Evolutionary conservation across 139 green algal species (phyloP).

Genomic region (Desmodesmus armatus): DNA sequence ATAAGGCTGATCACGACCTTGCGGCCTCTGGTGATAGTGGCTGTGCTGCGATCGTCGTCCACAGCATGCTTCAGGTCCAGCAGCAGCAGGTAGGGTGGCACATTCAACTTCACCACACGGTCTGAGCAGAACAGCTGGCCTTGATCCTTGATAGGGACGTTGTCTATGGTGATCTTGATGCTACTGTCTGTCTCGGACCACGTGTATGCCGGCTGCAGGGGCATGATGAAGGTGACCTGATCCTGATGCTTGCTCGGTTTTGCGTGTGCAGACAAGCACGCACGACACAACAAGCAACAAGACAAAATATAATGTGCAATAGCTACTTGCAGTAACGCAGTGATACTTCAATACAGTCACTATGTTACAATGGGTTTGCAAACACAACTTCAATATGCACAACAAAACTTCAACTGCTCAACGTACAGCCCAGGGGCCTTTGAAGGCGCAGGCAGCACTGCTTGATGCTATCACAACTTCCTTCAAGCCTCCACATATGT

Average conservation of each 20-base stretch:
- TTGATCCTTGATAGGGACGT: constrained; percentile 52
- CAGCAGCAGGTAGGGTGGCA: constrained; percentile 70
- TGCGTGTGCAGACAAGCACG: too few relatives aligned
- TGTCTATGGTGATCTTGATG: constrained; percentile 59
- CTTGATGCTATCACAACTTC: too few relatives aligned
- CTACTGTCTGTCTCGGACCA: constrained; percentile 63
- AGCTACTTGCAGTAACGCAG: too few relatives aligned
- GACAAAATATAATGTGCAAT: too few relatives aligned
- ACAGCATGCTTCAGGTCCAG: constrained; percentile 68
- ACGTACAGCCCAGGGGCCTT: too few relatives aligned
- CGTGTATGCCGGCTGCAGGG: constrained; percentile 61
- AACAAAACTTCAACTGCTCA: too few relatives aligned
- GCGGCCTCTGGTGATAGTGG: constrained; percentile 44
- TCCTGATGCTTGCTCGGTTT: background rate
- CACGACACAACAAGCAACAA: too few relatives aligned
- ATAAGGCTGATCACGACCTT: constrained; percentile 49
- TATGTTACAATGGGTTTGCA: too few relatives aligned
- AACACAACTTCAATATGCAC: too few relatives aligned
- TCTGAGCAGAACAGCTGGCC: constrained; percentile 69
- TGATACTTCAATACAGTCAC: too few relatives aligned
- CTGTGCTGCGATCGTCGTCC: constrained; percentile 55
- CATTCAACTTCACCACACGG: constrained; percentile 74
- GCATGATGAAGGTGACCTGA: constrained; percentile 65
- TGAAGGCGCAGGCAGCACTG: too few relatives aligned
- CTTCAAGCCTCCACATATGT: constrained; percentile 67